Percentiles rank a stretch among this genome's conserved stretches.
Evolutionary conservation across 495 filamentous ascomycete genomes (phyloP).

Genomic region (Schizothecium vesticola): DNA sequence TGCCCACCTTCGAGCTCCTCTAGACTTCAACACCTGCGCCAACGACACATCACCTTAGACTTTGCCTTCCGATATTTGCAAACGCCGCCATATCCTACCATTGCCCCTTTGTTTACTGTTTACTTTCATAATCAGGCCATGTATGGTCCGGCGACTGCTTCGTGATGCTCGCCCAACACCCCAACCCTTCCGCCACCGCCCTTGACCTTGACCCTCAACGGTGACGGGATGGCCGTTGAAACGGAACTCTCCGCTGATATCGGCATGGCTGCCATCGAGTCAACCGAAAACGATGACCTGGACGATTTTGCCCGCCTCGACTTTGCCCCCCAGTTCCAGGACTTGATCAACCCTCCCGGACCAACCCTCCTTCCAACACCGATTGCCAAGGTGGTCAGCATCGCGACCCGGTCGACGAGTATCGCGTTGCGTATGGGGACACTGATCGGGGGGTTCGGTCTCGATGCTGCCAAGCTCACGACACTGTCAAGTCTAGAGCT

Average conservation of each 20-base stretch:
- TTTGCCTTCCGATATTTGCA: neutral
- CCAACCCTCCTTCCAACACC: slow-evolving; percentile 61
- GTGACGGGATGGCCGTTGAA: slow-evolving; percentile 6
- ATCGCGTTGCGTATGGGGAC: slow-evolving; percentile 66
- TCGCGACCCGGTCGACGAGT: slow-evolving; percentile 63
- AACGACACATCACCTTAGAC: neutral
- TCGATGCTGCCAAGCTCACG: slow-evolving; percentile 61
- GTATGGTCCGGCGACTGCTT: neutral
- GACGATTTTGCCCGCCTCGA: slow-evolving; percentile 12
- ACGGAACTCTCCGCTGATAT: neutral
- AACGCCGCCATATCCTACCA: neutral
- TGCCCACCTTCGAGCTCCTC: neutral
- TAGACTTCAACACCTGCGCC: neutral
- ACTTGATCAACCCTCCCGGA: slow-evolving; percentile 31
- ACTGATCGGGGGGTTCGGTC: slow-evolving; percentile 56
- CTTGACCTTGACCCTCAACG: neutral
- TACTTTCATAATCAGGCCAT: neutral
- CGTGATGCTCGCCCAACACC: slow-evolving; percentile 2
- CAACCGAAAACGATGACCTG: neutral
- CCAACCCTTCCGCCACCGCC: neutral
- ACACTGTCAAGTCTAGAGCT: slow-evolving; percentile 67
- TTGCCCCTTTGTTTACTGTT: neutral
- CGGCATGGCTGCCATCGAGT: slow-evolving; percentile 1
- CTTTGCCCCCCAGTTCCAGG: slow-evolving; percentile 14
- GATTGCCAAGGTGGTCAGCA: slow-evolving; percentile 63